Evolutionary conservation across 306 rosid species (phyloP).

Genomic region (Benincasa hispida): DNA sequence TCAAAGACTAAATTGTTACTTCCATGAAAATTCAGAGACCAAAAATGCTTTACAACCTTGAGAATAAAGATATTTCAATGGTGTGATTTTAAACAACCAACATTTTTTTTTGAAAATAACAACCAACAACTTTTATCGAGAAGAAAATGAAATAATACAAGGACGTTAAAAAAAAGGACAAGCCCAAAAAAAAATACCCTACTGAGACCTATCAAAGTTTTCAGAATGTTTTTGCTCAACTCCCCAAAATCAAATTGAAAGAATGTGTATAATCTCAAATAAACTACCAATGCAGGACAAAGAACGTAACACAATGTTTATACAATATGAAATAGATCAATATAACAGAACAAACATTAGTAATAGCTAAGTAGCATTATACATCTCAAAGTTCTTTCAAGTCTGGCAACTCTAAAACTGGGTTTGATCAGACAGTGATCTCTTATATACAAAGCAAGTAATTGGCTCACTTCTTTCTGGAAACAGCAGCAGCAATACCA

Average conservation of each 20-base stretch:
- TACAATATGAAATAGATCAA: not conserved
- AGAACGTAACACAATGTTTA: not conserved
- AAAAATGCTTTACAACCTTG: too few relatives aligned
- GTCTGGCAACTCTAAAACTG: not conserved
- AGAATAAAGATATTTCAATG: not conserved
- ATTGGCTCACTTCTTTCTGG: slow-evolving; percentile 42
- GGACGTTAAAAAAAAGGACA: too few relatives aligned
- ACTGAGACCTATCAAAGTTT: too few relatives aligned
- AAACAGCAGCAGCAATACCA: slow-evolving; percentile 79
- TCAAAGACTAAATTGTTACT: too few relatives aligned
- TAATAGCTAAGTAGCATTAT: not conserved
- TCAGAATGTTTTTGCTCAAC: not conserved
- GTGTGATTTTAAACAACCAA: too few relatives aligned
- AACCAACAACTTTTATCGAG: too few relatives aligned
- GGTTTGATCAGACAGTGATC: not conserved
- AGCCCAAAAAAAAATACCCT: too few relatives aligned
- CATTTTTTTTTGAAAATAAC: too few relatives aligned
- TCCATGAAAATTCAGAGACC: too few relatives aligned
- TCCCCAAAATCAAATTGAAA: not conserved
- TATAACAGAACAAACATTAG: not conserved
- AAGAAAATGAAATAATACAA: too few relatives aligned
- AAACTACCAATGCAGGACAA: not conserved
- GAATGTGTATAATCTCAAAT: not conserved
- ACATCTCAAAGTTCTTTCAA: not conserved
- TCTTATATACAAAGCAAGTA: not conserved